phyloP scores from a whole-genome alignment of 805 yeast species.

The Nakazawaea ernobii region DNA sequence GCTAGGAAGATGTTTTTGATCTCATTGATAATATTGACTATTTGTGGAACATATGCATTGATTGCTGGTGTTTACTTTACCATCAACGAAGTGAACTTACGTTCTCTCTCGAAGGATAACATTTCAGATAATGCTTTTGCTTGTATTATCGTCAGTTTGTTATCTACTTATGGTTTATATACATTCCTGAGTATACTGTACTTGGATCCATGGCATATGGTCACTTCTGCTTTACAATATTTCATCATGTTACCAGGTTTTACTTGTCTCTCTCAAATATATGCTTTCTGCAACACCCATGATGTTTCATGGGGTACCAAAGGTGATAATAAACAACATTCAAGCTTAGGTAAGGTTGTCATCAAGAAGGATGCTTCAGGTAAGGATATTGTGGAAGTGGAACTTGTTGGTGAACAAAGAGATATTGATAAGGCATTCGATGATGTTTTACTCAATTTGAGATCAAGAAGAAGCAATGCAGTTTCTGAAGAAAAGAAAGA shows the following conservation, averaged over 20 bases:
- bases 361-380: conserved; percentile 78
- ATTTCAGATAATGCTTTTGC: conserved; percentile 46
- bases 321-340: conserved; percentile 69
- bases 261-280: conserved; percentile 84
- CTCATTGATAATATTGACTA: conserved; percentile 64
- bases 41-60: conserved; percentile 79
- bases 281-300: conserved; percentile 93
- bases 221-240: conserved; percentile 83
- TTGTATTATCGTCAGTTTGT: conserved; percentile 75
- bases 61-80: conserved; percentile 81
- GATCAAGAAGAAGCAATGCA: conserved; percentile 62
- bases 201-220: conserved; percentile 89
- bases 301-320: conserved; percentile 98
- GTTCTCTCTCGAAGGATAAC: conserved; percentile 14
- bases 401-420: conserved; percentile 59
- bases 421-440: conserved; percentile 82
- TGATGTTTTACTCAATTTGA: conserved; percentile 64
- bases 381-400: conserved; percentile 76
- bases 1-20: conserved; percentile 72
- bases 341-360: conserved; percentile 74
- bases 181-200: conserved; percentile 73
- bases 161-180: conserved; percentile 91
- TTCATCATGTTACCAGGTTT: conserved; percentile 81
- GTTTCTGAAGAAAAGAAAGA: conserved; percentile 32
- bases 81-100: conserved; percentile 40